Conservation (phyloP, 176 grass and related monocot species). For the Luzula sylvatica region DNA sequence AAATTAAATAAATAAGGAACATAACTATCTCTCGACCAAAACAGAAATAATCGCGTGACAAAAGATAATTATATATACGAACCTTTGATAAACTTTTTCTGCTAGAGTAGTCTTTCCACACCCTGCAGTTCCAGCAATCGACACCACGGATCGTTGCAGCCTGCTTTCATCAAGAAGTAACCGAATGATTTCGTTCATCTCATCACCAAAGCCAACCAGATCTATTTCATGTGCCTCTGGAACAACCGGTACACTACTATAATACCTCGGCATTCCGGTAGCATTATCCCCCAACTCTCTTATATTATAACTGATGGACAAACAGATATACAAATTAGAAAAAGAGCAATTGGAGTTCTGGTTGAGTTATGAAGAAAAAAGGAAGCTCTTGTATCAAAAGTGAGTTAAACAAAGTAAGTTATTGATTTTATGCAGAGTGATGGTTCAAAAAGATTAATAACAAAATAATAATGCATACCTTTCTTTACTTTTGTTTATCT, state of each 20-base stretch:
- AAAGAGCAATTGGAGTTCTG: too few relatives aligned
- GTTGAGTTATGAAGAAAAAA: too few relatives aligned
- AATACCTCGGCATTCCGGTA: not conserved
- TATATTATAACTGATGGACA: not conserved
- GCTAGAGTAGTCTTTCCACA: constrained; percentile 1
- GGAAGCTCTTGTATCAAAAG: too few relatives aligned
- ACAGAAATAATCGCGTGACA: too few relatives aligned
- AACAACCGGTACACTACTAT: not conserved
- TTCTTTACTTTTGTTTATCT: constrained; percentile 1
- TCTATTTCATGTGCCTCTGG: not conserved
- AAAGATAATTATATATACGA: not conserved
- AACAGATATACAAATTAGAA: too few relatives aligned
- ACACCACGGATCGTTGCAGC: not conserved
- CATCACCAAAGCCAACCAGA: not conserved
- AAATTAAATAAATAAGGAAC: too few relatives aligned
- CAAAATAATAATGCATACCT: too few relatives aligned
- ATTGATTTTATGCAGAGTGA: too few relatives aligned
- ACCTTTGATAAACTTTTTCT: constrained; percentile 5
- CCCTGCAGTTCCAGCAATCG: not conserved
- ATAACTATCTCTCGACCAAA: too few relatives aligned
- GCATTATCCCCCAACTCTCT: not conserved
- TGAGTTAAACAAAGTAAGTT: too few relatives aligned
- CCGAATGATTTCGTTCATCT: not conserved
- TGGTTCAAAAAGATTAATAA: too few relatives aligned
- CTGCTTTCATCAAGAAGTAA: not conserved